These are phyloP conservation scores for Trichoderma afroharzianum DNA, from an alignment of 2,329 filamentous ascomycete genomes.

Conservation along the genomic window DNA sequence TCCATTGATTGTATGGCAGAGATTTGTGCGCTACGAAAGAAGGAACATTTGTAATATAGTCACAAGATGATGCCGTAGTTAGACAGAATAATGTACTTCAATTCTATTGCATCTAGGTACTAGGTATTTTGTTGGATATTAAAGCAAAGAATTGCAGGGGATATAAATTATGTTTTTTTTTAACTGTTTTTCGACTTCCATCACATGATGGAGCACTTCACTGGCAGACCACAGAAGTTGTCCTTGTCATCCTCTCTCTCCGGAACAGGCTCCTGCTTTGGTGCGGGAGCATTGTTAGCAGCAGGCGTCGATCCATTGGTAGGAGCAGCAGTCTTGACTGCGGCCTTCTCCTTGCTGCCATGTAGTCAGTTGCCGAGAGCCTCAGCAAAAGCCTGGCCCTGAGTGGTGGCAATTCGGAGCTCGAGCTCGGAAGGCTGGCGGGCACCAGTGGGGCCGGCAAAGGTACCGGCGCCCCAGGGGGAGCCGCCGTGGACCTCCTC, in stretches of 20 bases:
- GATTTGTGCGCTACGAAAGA: slow-evolving; percentile 29
- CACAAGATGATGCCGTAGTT: not conserved
- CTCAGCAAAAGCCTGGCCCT: slow-evolving; percentile 84
- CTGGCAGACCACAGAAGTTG: slow-evolving; percentile 68
- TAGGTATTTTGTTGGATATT: not conserved
- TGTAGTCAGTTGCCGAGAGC: slow-evolving; percentile 75
- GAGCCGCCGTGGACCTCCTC: slow-evolving; percentile 79
- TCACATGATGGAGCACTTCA: slow-evolving; percentile 68
- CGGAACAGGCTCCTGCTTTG: not conserved
- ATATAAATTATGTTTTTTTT: slow-evolving; percentile 5
- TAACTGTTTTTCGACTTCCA: not conserved
- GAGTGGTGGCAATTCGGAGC: slow-evolving; percentile 72
- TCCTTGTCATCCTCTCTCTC: slow-evolving; percentile 42
- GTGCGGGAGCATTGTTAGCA: slow-evolving; percentile 16
- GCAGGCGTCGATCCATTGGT: slow-evolving; percentile 21
- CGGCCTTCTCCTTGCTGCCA: slow-evolving; percentile 44
- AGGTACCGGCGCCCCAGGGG: slow-evolving; percentile 93
- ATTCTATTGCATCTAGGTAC: slow-evolving; percentile 4
- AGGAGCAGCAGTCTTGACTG: slow-evolving; percentile 27
- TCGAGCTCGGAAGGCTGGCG: slow-evolving; percentile 75
- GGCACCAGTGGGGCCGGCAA: slow-evolving; percentile 73
- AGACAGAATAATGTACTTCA: not conserved
- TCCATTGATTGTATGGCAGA: slow-evolving; percentile 30
- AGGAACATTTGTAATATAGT: slow-evolving; percentile 5
- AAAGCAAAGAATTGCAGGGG: not conserved